These are phyloP conservation scores for Drechslerella coelobrocha DNA, from an alignment of 2,329 filamentous ascomycete genomes.

Conservation along the genomic window DNA sequence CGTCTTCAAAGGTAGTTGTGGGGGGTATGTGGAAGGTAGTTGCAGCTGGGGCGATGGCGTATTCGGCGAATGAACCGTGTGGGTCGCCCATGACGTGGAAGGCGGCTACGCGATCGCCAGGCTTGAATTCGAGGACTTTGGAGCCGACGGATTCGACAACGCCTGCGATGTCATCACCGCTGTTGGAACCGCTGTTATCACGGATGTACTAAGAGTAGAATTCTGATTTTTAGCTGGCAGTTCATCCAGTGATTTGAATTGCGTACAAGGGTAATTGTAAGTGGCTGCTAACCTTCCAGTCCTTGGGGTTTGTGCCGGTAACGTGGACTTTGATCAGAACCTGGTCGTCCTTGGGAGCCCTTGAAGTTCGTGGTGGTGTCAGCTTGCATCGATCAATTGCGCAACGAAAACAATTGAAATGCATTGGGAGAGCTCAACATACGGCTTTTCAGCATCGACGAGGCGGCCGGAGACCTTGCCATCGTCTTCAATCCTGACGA, in stretches of 20 bases:
- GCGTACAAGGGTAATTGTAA: background rate
- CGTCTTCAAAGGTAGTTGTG: slow-evolving; percentile 61
- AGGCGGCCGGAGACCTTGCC: slow-evolving; percentile 20
- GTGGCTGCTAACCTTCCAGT: slow-evolving; percentile 55
- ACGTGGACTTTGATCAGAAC: slow-evolving; percentile 61
- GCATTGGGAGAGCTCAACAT: background rate
- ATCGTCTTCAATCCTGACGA: slow-evolving; percentile 1
- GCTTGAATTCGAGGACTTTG: slow-evolving; percentile 66
- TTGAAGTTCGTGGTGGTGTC: background rate
- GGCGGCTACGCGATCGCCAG: slow-evolving; percentile 66
- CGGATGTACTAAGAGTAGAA: background rate
- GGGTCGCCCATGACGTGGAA: slow-evolving; percentile 60
- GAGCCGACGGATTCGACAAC: slow-evolving; percentile 65
- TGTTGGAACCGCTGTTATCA: slow-evolving; percentile 57
- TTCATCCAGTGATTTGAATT: background rate
- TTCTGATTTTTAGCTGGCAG: background rate
- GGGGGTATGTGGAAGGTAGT: slow-evolving; percentile 61
- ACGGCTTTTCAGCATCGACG: slow-evolving; percentile 40
- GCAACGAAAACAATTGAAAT: background rate
- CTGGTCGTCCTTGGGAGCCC: slow-evolving; percentile 56
- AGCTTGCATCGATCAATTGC: background rate
- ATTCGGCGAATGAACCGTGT: slow-evolving; percentile 58
- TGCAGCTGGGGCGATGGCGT: slow-evolving; percentile 59
- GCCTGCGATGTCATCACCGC: slow-evolving; percentile 66
- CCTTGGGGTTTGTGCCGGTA: slow-evolving; percentile 62